Percentiles rank a stretch among this genome's conserved stretches.
Conservation (phyloP, 768 basidiomycete species). For the Glaciozyma antarctica region DNA sequence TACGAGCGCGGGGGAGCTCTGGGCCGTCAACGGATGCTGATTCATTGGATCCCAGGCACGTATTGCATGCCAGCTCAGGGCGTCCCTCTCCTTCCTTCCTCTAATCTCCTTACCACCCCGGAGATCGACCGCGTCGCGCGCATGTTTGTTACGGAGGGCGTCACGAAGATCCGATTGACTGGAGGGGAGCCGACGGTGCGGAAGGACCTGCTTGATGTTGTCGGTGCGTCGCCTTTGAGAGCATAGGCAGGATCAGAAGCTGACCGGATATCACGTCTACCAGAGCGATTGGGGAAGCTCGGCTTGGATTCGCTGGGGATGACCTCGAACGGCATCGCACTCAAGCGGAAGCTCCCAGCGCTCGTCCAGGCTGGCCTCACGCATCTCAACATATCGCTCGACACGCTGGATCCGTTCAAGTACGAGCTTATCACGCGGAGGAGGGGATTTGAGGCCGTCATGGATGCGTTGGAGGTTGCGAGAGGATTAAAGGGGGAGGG, state of each 20-base stretch:
- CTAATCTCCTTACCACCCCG: slow-evolving; percentile 61
- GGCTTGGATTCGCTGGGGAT: slow-evolving; percentile 66
- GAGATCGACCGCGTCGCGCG: slow-evolving; percentile 64
- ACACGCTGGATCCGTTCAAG: slow-evolving; percentile 75
- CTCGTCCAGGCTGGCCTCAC: slow-evolving; percentile 64
- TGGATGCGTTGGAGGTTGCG: slow-evolving; percentile 57
- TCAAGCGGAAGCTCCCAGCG: slow-evolving; percentile 61
- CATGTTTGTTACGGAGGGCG: slow-evolving; percentile 69
- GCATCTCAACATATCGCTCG: slow-evolving; percentile 60
- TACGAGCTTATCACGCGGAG: slow-evolving; percentile 80
- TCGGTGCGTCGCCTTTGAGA: slow-evolving; percentile 46
- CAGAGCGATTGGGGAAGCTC: slow-evolving; percentile 58
- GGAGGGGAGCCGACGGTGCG: slow-evolving; percentile 82
- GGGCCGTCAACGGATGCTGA: not conserved
- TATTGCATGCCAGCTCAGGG: slow-evolving; percentile 92
- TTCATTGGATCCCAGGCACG: slow-evolving; percentile 50
- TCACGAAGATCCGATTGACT: slow-evolving; percentile 77
- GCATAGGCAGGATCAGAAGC: not conserved
- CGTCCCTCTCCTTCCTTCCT: slow-evolving; percentile 59
- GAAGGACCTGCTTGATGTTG: slow-evolving; percentile 60
- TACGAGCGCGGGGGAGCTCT: slow-evolving; percentile 12
- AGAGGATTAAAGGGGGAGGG: slow-evolving; percentile 7
- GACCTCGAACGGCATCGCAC: slow-evolving; percentile 71
- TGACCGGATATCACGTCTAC: not conserved
- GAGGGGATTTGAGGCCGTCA: slow-evolving; percentile 54